phyloP scores from a whole-genome alignment of 441 rosid genomes.

The Isatis lusitanica region DNA sequence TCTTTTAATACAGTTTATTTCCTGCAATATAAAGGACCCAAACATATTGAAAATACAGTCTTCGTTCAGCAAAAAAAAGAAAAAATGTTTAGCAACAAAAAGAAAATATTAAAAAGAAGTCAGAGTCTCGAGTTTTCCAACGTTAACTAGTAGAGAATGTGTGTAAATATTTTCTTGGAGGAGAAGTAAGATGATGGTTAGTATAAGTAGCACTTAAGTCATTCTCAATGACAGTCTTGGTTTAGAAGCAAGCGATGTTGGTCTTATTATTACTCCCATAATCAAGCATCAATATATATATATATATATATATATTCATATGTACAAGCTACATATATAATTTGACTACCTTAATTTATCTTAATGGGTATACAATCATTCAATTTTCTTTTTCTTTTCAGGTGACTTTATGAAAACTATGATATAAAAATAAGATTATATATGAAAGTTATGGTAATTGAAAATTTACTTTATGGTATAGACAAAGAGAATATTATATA shows the following conservation, averaged over 20 bases:
- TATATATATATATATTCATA: background rate
- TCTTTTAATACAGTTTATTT: background rate
- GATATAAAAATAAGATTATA: background rate
- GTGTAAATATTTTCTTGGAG: constrained; percentile 26
- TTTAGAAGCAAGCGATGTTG: constrained; percentile 40
- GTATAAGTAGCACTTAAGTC: constrained; percentile 33
- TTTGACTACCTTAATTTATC: constrained; percentile 6
- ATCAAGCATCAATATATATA: background rate
- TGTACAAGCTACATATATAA: background rate
- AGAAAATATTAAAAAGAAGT: background rate
- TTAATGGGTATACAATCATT: background rate
- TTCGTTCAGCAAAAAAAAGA: background rate
- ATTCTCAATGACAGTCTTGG: constrained; percentile 35
- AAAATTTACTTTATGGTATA: background rate
- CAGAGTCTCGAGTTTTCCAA: constrained; percentile 17
- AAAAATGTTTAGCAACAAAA: background rate
- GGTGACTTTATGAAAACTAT: constrained; percentile 2
- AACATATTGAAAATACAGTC: background rate
- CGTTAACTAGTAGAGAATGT: constrained; percentile 28
- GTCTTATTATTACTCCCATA: constrained; percentile 30
- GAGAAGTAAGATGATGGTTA: constrained; percentile 29
- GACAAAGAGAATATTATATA: background rate
- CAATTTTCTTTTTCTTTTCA: background rate
- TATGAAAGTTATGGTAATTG: background rate
- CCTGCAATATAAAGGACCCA: background rate